Evolutionary conservation across 75 land plant genomes (phyloP), one percentile per base, ranked within the genome.

Genomic region (Pinus albicaulis): DNA sequence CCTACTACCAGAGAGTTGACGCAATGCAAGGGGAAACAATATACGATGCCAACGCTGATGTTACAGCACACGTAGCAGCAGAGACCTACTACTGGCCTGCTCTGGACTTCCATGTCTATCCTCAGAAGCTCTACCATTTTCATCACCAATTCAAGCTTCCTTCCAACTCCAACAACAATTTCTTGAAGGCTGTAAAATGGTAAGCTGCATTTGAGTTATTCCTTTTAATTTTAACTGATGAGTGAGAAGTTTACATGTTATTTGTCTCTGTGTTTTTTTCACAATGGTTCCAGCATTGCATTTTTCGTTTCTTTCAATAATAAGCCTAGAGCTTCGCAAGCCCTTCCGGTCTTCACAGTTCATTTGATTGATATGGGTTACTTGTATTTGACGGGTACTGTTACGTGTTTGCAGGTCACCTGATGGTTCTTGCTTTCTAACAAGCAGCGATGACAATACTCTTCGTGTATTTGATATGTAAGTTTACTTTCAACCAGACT

Each of bases 141-240:
- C 85, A 58, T 69, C 80, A 74, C 73, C 98, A 94, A 86, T 95
- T 97, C 75, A 62, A 86, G 71, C 69, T 72, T 15, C 4, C 65
- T 57, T 58, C 87, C 8, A 80, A 74, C 61, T 65, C 82, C 78
- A 90, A 90, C 77, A 59, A 72, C 74, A 95, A 92, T 74, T 98
- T 98, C 81, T 80, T 95, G 82, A 98, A 98, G 81, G 99, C 90
- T 71, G 88, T 88, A 72, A 98, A 98, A 73, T 98, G 99, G 98
- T 95, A 71, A 13, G 72, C 74, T 55, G 57, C 23, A 26, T 25
- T 72, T 55, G 10, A 70, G 34, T 7, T 22, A 13, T 24, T 56
- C 1, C 31, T 16, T 73, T 20, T 8, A 31, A 59, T 34, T 16
- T 7, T 65, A 15, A 8, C 23, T 17, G 4, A 31, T 41, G 31